Conservation (phyloP, 805 yeast genomes). For the Candida krabiensis region DNA sequence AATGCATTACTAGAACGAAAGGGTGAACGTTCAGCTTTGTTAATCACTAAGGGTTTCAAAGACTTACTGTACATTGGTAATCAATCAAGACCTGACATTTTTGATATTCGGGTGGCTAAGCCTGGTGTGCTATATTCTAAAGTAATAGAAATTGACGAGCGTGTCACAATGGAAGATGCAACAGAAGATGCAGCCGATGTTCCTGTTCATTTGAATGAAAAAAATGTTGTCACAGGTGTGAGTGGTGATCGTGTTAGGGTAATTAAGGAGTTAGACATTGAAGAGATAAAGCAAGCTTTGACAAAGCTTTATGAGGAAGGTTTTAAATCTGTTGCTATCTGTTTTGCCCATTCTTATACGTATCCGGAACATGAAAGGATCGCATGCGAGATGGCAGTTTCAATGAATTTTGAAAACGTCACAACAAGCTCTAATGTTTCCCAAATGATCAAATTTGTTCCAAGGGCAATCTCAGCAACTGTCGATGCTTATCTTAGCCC, state of each 20-base stretch:
- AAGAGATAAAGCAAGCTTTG: slow-evolving; percentile 21
- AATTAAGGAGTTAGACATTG: slow-evolving; percentile 23
- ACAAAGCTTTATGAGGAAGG: slow-evolving; percentile 20
- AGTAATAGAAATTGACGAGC: slow-evolving; percentile 21
- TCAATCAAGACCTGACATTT: slow-evolving; percentile 29
- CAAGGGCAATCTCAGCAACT: slow-evolving; percentile 41
- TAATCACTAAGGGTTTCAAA: slow-evolving; percentile 31
- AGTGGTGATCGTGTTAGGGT: slow-evolving; percentile 20
- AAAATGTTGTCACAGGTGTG: slow-evolving; percentile 8
- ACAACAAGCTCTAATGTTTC: slow-evolving; percentile 36
- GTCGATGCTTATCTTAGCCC: slow-evolving; percentile 46
- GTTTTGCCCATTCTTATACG: slow-evolving; percentile 39
- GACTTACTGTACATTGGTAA: slow-evolving; percentile 34
- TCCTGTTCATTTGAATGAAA: too few relatives aligned
- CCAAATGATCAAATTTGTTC: slow-evolving; percentile 37
- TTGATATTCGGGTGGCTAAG: slow-evolving; percentile 17
- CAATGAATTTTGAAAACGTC: slow-evolving; percentile 41
- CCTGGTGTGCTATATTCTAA: slow-evolving; percentile 18
- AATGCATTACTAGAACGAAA: slow-evolving; percentile 24
- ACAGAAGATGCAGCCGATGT: slow-evolving; percentile 29
- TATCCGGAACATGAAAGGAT: slow-evolving; percentile 38
- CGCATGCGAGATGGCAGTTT: slow-evolving; percentile 35
- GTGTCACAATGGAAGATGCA: slow-evolving; percentile 25
- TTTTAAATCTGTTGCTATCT: slow-evolving; percentile 29
- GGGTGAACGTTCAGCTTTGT: slow-evolving; percentile 20